Conservation (phyloP, 2,329 filamentous ascomycete genomes). For the Aspergillus unguis region DNA sequence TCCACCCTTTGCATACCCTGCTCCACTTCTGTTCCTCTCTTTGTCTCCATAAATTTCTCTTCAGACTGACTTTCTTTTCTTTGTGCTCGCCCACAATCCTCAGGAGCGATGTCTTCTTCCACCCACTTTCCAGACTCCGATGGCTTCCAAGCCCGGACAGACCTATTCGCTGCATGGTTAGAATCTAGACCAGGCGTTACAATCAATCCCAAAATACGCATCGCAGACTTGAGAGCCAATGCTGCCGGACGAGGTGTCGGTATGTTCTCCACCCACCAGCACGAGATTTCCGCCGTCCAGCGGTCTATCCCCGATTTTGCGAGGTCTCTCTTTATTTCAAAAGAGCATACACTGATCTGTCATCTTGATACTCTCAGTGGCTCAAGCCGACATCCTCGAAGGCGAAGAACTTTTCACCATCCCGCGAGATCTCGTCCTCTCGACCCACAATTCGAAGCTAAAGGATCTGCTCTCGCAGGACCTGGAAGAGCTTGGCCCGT, state of each 20-base stretch:
- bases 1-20: not conserved
- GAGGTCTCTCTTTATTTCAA: constrained; percentile 1
- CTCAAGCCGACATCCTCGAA: constrained; percentile 64
- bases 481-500: constrained; percentile 49
- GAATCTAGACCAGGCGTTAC: constrained; percentile 48
- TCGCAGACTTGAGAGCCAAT: constrained; percentile 56
- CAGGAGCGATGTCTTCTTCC: constrained; percentile 33
- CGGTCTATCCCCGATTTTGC: constrained; percentile 13
- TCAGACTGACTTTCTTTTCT: constrained; percentile 11
- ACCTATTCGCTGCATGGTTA: constrained; percentile 59
- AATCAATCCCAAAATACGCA: constrained; percentile 56
- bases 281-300: constrained; percentile 19
- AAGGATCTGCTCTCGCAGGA: constrained; percentile 55
- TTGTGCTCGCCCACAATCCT: constrained; percentile 14
- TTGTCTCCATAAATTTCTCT: constrained; percentile 1
- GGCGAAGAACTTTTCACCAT: constrained; percentile 80
- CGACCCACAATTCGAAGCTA: constrained; percentile 67
- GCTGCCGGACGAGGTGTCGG: constrained; percentile 62
- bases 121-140: constrained; percentile 34
- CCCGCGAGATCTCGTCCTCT: constrained; percentile 68
- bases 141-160: constrained; percentile 46
- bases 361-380: constrained; percentile 53
- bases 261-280: constrained; percentile 41
- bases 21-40: not conserved
- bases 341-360: constrained; percentile 22